Evolutionary conservation across 106 monocot species (phyloP).

Genomic region (Phalaenopsis aphrodite): DNA sequence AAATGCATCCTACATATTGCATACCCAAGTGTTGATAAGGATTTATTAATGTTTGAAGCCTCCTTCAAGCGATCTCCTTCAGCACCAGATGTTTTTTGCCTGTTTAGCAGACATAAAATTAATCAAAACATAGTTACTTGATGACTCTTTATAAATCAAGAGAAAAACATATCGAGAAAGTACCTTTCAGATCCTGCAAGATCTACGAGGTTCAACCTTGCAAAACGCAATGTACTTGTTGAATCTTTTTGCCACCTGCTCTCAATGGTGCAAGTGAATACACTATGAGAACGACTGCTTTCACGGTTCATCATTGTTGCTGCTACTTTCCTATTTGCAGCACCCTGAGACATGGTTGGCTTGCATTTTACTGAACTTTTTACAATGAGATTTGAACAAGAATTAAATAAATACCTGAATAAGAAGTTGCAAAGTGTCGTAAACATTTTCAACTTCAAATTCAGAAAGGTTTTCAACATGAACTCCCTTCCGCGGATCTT

Average conservation of each 20-base stretch:
- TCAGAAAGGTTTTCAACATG: constrained; percentile 94
- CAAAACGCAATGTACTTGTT: constrained; percentile 59
- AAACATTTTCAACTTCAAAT: constrained; percentile 70
- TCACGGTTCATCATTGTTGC: constrained; percentile 95
- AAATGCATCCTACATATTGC: background rate
- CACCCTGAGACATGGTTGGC: constrained; percentile 39
- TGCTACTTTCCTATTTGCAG: constrained; percentile 87
- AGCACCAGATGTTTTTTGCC: constrained; percentile 90
- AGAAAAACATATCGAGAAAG: background rate
- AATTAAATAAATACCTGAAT: constrained; percentile 36
- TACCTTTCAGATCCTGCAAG: constrained; percentile 98
- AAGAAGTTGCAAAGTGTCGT: constrained; percentile 72
- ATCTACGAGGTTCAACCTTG: constrained; percentile 93
- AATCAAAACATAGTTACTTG: background rate
- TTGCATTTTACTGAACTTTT: background rate
- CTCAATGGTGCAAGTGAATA: constrained; percentile 94
- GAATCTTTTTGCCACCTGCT: constrained; percentile 85
- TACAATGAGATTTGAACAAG: background rate
- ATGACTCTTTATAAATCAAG: background rate
- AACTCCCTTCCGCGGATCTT: constrained; percentile 66
- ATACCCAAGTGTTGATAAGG: constrained; percentile 96
- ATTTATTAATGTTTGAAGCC: constrained; percentile 92
- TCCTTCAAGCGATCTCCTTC: constrained; percentile 92
- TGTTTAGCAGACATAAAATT: constrained; percentile 19
- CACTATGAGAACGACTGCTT: constrained; percentile 95